Base-by-base conservation (phyloP, 495 filamentous ascomycete species). In the Aspergillus kassunensis region DNA sequence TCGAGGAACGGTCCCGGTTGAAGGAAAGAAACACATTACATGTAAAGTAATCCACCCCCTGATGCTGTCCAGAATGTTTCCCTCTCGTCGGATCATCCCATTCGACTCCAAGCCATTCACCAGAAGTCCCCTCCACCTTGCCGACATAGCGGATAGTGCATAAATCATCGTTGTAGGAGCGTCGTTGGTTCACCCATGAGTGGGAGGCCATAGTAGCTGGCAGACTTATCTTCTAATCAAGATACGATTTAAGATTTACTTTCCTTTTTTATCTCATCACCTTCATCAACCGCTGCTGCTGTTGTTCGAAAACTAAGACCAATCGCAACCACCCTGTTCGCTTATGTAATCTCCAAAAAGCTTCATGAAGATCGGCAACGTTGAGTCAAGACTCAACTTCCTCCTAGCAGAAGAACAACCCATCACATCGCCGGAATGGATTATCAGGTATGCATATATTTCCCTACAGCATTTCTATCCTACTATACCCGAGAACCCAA, bases 21-120 rank as follows among this genome's bases (percentile, higher is more conserved):
- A 49, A n/a, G 41, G 30, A 24, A 23, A n/a, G 11, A 30, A 15
- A 15, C 11, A 12, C 30, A 50, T 30, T 75, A 96, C 92, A 96
- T 57, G 78, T 75, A 59, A 97, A 97, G 64, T 97, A 97, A 49
- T 78, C 81, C 55, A 80, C 73, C 42, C 87, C 90, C 20, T 81
- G 81, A 71, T 92, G 82, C 49, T 84, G 81, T 9, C 95, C 93
- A 53, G 89, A 80, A 71, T 98, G 91, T 72, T 96, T 97, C 25
- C 93, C 95, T 60, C 90, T 75, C 34, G 71, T 73, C 47, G 82
- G 73, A 60, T 96, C 87, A 69, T 97, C 93, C 95, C 95, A 98
- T 76, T 98, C 93, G 16, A 97, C 90, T 21, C 93, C 93, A 16
- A 98, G 74, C 95, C 93, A 97, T 60, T 79, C 76, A 25, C 89